phyloP scores from a whole-genome alignment of 164 flowering plant genomes.

The Stephania japonica region DNA sequence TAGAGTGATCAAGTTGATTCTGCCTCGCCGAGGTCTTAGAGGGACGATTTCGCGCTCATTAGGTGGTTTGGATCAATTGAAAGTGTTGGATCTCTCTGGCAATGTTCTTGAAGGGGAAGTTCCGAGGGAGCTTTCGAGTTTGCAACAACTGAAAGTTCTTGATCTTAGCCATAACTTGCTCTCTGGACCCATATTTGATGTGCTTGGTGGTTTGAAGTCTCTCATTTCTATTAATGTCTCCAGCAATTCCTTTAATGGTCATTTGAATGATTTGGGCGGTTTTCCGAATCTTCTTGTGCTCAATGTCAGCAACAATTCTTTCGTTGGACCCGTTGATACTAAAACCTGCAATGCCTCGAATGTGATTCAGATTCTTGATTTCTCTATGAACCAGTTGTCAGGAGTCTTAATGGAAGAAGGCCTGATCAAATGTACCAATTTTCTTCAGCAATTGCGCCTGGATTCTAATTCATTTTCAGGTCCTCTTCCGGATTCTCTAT shows the following conservation, averaged over 20 bases:
- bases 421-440: slow-evolving; percentile 41
- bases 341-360: slow-evolving; percentile 39
- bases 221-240: slow-evolving; percentile 51
- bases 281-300: slow-evolving; percentile 39
- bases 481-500: slow-evolving; percentile 46
- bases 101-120: slow-evolving; percentile 50
- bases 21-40: slow-evolving; percentile 40
- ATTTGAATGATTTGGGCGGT: slow-evolving; percentile 26
- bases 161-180: slow-evolving; percentile 68
- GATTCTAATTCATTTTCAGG: slow-evolving; percentile 59
- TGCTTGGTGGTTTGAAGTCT: slow-evolving; percentile 34
- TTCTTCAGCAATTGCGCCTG: slow-evolving; percentile 37
- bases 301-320: slow-evolving; percentile 63
- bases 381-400: slow-evolving; percentile 51
- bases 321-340: slow-evolving; percentile 40
- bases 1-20: slow-evolving; percentile 43
- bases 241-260: slow-evolving; percentile 52
- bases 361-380: slow-evolving; percentile 45
- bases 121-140: slow-evolving; percentile 47
- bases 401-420: slow-evolving; percentile 43
- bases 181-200: slow-evolving; percentile 33
- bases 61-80: slow-evolving; percentile 42
- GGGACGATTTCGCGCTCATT: slow-evolving; percentile 50
- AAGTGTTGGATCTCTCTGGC: slow-evolving; percentile 57
- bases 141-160: slow-evolving; percentile 53